phyloP scores from a whole-genome alignment of 225 moss, liverwort and hornwort species.

The Physcomitrium patens region DNA sequence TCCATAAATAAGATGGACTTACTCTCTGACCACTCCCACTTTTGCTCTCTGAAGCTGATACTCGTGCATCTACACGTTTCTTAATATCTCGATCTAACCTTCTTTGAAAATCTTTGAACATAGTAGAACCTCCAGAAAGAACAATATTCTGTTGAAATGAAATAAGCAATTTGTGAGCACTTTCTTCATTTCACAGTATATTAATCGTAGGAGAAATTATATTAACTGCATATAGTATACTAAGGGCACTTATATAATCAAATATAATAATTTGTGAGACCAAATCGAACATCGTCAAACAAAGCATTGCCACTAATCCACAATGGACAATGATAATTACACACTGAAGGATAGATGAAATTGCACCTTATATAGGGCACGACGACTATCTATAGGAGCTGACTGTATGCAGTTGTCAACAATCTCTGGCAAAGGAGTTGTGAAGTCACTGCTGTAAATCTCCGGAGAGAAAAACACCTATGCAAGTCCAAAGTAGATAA shows the following conservation, averaged over 20 bases:
- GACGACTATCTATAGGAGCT: conserved; percentile 81
- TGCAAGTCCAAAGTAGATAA: background rate
- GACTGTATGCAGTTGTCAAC: conserved; percentile 88
- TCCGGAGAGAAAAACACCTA: conserved; percentile 89
- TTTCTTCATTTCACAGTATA: background rate
- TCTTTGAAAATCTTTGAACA: conserved; percentile 93
- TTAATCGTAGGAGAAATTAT: background rate
- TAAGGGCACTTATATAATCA: background rate
- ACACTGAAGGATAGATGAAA: background rate
- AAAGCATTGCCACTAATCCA: background rate
- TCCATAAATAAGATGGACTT: conserved; percentile 32
- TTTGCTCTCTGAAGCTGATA: conserved; percentile 65
- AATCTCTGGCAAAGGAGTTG: conserved; percentile 79
- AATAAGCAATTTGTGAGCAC: conserved; percentile 5
- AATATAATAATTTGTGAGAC: background rate
- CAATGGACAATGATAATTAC: background rate
- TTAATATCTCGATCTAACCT: conserved; percentile 87
- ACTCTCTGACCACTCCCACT: conserved; percentile 76
- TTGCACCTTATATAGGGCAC: conserved; percentile 78
- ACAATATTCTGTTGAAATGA: conserved; percentile 67
- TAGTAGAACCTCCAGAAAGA: conserved; percentile 86
- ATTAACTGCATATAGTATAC: background rate
- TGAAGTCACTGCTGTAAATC: conserved; percentile 87
- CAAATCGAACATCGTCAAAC: background rate
- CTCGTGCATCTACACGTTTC: conserved; percentile 74